Base-by-base conservation (phyloP, 306 rosid species). In the Trichosanthes cucumerina region DNA sequence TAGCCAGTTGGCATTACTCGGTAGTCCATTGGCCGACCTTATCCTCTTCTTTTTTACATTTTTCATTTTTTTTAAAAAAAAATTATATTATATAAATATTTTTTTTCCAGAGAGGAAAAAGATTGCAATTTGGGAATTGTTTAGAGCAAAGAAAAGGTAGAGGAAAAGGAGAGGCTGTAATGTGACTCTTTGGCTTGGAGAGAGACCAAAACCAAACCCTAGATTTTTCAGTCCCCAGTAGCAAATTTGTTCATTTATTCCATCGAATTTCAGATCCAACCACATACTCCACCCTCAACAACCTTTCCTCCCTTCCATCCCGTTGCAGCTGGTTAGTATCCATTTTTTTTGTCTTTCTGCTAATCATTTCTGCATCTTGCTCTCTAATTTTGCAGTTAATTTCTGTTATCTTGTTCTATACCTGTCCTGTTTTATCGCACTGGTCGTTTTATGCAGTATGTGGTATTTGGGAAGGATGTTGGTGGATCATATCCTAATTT, bases 1-100 rank as follows among this genome's bases (percentile, higher is more conserved):
- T 41, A 46, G 80, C 88, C 89, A 83, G 91, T 82, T 85, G 91
- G 87, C 91, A 83, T 83, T 31, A 78, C 87, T 78, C 80, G 76
- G 81, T 50, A 52, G 58, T 78, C 81, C 69, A 83, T 86, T 81
- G 86, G 82, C 87, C 87, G 83, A 81, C 84, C 89, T 88, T 85
- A 88, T 88, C 89, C 86, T 83, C 85, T 85, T 83, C 52, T 26
- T 28, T 65, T 68, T 80, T 59, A 0, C 6, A 31, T 57, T 63
- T 31, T 56, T 75, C 12, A 7, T 8, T 59, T 60, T 13, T 72
- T 52, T 52, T 52, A 2, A 15, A 9, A 44, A 1, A 9, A 15
- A 15, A 54, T 54, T 80, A 9, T 11, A 54, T 69, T 52, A 24
- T 57, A 44, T 71, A 71, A 71, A 78, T 78, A 49, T 68, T 80